Percentiles rank a stretch among this genome's conserved stretches.
Conservation (phyloP, 257 asterid genomes). For the Solanum chiquidenum region DNA sequence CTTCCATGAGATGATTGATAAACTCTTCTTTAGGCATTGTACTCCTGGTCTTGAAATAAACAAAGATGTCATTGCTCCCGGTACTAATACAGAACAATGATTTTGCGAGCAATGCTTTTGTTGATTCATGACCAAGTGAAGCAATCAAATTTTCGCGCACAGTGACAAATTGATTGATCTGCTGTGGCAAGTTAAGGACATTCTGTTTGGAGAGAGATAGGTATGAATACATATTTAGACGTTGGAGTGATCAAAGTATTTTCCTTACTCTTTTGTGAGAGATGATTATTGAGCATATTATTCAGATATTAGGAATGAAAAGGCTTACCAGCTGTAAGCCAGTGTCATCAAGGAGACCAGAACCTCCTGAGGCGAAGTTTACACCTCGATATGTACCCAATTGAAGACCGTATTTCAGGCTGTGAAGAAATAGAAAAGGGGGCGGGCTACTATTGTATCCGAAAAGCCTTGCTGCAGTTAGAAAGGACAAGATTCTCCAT, state of each 20-base stretch:
- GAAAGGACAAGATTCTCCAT: background rate
- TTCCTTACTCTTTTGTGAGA: background rate
- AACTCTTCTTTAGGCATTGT: conserved; percentile 17
- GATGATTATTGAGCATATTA: background rate
- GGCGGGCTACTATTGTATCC: conserved; percentile 65
- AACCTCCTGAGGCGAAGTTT: conserved; percentile 72
- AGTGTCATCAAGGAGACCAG: conserved; percentile 63
- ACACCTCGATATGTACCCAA: conserved; percentile 37
- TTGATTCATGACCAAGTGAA: conserved; percentile 21
- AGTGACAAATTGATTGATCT: conserved; percentile 41
- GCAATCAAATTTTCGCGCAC: conserved; percentile 23
- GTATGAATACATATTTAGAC: background rate
- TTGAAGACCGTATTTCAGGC: conserved; percentile 21
- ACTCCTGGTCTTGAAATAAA: conserved; percentile 30
- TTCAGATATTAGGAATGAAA: background rate
- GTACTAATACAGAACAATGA: conserved; percentile 53
- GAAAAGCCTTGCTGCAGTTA: conserved; percentile 42
- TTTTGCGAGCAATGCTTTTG: conserved; percentile 24
- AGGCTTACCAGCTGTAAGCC: conserved; percentile 29
- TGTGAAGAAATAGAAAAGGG: conserved; percentile 38
- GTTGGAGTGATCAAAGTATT: background rate
- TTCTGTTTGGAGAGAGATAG: conserved; percentile 17
- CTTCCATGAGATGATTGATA: conserved; percentile 23
- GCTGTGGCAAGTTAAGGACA: conserved; percentile 46
- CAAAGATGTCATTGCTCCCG: conserved; percentile 67